Percentiles rank a stretch among this genome's conserved stretches.
phyloP scores from a whole-genome alignment of 148 eudicot species.

The Silene latifolia region DNA sequence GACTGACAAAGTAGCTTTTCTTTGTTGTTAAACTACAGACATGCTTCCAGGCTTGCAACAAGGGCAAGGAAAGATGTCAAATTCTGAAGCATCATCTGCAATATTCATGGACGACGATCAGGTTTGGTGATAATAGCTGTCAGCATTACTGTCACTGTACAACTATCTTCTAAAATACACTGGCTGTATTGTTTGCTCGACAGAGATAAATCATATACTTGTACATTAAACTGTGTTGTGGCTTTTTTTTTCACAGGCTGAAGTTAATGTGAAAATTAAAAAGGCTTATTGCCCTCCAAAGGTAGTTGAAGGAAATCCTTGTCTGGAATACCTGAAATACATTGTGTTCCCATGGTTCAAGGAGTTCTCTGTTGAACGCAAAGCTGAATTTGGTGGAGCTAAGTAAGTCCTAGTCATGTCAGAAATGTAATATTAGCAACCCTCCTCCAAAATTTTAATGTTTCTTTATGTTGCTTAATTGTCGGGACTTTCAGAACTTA shows the following conservation, averaged over 20 bases:
- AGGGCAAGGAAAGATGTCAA: conserved; percentile 99
- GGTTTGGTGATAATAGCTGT: conserved; percentile 35
- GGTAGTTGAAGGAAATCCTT: conserved; percentile 68
- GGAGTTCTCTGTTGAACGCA: conserved; percentile 71
- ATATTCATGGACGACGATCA: conserved; percentile 93
- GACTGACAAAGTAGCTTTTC: background rate
- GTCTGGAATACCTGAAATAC: conserved; percentile 75
- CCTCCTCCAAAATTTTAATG: background rate
- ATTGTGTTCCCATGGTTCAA: conserved; percentile 83
- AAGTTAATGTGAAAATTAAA: conserved; percentile 78
- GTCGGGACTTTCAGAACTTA: conserved; percentile 46
- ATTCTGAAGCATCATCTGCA: conserved; percentile 69
- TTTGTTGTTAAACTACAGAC: conserved; percentile 42
- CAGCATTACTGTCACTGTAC: background rate
- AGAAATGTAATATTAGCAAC: background rate
- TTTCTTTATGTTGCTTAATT: background rate
- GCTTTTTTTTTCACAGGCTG: conserved; percentile 44
- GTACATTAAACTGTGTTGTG: conserved; percentile 4
- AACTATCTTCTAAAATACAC: background rate
- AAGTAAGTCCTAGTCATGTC: conserved; percentile 48
- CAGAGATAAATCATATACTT: background rate
- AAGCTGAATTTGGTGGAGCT: conserved; percentile 68
- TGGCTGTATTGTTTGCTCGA: background rate
- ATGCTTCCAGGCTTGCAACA: conserved; percentile 93
- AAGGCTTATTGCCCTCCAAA: conserved; percentile 90